Percentiles rank a stretch among this genome's conserved stretches.
These are phyloP conservation scores for Talaromyces sp. DNA, from an alignment of 2,329 filamentous ascomycete genomes.

Conservation along the genomic window DNA sequence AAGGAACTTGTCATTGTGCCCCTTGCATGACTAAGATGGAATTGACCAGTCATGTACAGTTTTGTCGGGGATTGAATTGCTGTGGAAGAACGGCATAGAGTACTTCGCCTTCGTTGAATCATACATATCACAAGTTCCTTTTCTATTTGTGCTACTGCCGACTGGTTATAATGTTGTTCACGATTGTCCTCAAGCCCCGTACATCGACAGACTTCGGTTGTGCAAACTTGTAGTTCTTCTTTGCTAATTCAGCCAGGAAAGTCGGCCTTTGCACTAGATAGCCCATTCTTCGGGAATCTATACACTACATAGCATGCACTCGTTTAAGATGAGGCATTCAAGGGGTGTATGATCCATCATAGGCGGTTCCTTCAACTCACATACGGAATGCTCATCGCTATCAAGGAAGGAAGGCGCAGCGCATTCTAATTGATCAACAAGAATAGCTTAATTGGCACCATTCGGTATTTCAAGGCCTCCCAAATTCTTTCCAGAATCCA, in stretches of 20 bases:
- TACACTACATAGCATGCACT: too few species aligned
- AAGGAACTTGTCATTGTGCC: not conserved
- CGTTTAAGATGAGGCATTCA: not conserved
- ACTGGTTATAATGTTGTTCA: too few species aligned
- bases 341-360: not conserved
- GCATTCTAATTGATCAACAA: not conserved
- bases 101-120: not conserved
- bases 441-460: not conserved
- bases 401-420: not conserved
- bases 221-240: too few species aligned
- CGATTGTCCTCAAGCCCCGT: too few species aligned
- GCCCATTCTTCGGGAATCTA: too few species aligned
- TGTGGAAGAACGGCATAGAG: not conserved
- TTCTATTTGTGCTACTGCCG: too few species aligned
- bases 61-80: not conserved
- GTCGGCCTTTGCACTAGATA: too few species aligned
- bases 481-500: too few species aligned
- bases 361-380: not conserved
- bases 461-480: not conserved
- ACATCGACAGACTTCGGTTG: too few species aligned
- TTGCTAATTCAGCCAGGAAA: too few species aligned
- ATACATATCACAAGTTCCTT: not conserved
- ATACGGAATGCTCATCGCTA: not conserved
- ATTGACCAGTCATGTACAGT: not conserved
- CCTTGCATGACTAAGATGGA: not conserved